A percentile compares a stretch with the other conserved stretches of the same genome.
Conservation (phyloP, 2,329 filamentous ascomycete species). For the Helminthosporium solani region DNA sequence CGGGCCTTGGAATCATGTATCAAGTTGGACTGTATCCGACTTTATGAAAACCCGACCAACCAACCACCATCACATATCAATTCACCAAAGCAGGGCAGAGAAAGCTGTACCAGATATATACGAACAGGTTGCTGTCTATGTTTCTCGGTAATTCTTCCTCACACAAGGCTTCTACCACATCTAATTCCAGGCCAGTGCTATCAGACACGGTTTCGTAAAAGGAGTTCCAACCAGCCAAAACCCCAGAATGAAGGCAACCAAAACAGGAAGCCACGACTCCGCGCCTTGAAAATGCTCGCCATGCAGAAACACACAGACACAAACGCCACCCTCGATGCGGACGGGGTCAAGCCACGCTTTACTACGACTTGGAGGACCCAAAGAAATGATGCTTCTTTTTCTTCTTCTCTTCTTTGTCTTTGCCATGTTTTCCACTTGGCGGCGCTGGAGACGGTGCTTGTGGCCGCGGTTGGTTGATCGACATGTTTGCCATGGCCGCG, state of each 20-base stretch:
- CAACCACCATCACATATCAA: too few relatives aligned
- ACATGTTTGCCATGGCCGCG: constrained; percentile 35
- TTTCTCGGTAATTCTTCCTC: not conserved
- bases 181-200: not conserved
- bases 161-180: not conserved
- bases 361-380: constrained; percentile 26
- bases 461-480: constrained; percentile 28
- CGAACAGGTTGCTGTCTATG: not conserved
- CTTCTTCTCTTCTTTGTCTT: constrained; percentile 40
- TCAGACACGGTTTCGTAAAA: not conserved
- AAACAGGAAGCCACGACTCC: not conserved
- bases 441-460: constrained; percentile 16
- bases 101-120: too few relatives aligned
- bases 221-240: not conserved
- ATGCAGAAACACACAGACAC: not conserved
- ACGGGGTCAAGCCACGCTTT: not conserved
- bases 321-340: not conserved
- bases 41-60: too few relatives aligned
- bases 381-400: constrained; percentile 62
- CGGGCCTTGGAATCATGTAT: too few relatives aligned
- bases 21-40: too few relatives aligned
- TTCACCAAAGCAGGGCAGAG: too few relatives aligned
- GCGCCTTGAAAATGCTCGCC: not conserved
- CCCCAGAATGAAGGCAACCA: not conserved
- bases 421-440: constrained; percentile 20